These are phyloP conservation scores for Basipetospora sp. DNA, from an alignment of 2,329 filamentous ascomycete species.

Conservation along the genomic window DNA sequence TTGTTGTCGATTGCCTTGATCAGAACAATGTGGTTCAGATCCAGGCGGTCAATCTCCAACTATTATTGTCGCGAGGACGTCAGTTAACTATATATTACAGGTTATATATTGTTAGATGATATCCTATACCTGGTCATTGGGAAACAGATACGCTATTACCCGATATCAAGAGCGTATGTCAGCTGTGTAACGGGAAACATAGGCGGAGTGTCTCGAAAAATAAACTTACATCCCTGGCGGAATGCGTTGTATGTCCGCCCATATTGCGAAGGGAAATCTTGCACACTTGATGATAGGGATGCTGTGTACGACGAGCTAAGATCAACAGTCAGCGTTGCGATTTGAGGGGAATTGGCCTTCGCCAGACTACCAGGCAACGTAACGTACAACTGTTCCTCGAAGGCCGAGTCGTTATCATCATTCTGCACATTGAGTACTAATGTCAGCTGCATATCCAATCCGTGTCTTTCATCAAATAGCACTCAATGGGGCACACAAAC, in stretches of 20 bases:
- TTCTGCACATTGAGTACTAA: too few species aligned
- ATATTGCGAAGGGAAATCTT: conserved; percentile 17
- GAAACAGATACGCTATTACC: conserved; percentile 10
- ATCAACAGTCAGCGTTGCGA: neutral
- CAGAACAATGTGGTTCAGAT: conserved; percentile 23
- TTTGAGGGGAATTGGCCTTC: too few species aligned
- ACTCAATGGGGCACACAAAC: too few species aligned
- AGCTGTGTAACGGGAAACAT: neutral
- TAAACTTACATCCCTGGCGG: conserved; percentile 14
- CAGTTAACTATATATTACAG: neutral
- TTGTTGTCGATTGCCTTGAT: conserved; percentile 14
- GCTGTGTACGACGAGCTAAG: conserved; percentile 12
- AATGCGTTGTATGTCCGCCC: conserved; percentile 21
- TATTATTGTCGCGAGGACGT: neutral
- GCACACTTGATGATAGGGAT: conserved; percentile 15
- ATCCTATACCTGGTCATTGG: conserved; percentile 1
- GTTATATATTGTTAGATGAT: too few species aligned
- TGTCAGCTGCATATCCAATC: too few species aligned
- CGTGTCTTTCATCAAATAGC: too few species aligned
- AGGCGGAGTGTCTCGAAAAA: too few species aligned
- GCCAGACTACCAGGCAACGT: too few species aligned
- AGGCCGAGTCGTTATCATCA: too few species aligned
- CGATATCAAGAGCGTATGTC: neutral
- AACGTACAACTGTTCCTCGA: too few species aligned
- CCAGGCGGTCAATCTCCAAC: conserved; percentile 16